phyloP scores from a whole-genome alignment of 139 green algal species.

The Diplosphaera chodatii region DNA sequence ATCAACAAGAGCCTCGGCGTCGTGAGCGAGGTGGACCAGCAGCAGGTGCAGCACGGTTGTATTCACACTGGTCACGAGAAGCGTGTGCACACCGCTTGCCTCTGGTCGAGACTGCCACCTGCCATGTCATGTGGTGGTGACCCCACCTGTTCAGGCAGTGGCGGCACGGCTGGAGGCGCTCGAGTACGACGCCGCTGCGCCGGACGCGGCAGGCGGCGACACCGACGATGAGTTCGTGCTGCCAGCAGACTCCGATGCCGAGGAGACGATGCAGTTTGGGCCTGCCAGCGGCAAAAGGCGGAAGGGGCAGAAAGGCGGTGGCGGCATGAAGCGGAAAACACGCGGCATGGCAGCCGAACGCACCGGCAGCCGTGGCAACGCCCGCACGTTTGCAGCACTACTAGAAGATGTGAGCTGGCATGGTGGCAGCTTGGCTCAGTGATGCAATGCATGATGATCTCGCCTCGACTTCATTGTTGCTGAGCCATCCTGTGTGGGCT shows the following conservation, averaged over 20 bases:
- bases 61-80: no score
- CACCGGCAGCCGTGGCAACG: neutral
- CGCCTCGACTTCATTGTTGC: no score
- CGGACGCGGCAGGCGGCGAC: slow-evolving; percentile 40
- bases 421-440: no score
- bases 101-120: no score
- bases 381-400: slow-evolving; percentile 49
- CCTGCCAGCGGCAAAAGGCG: slow-evolving; percentile 26
- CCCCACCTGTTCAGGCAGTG: slow-evolving; percentile 24
- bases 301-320: slow-evolving; percentile 31
- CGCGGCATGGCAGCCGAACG: slow-evolving; percentile 38
- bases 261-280: slow-evolving; percentile 24
- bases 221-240: slow-evolving; percentile 49
- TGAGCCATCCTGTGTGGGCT: no score
- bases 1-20: neutral
- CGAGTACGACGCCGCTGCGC: slow-evolving; percentile 52
- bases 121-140: neutral
- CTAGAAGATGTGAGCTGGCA: slow-evolving; percentile 66
- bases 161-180: slow-evolving; percentile 63
- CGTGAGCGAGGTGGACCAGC: neutral
- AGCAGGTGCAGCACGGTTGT: neutral
- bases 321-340: slow-evolving; percentile 34
- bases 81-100: no score
- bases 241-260: slow-evolving; percentile 31
- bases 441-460: no score